phyloP scores from a whole-genome alignment of 1,284 basidiomycete species.

The Ceratobasidium sp. region DNA sequence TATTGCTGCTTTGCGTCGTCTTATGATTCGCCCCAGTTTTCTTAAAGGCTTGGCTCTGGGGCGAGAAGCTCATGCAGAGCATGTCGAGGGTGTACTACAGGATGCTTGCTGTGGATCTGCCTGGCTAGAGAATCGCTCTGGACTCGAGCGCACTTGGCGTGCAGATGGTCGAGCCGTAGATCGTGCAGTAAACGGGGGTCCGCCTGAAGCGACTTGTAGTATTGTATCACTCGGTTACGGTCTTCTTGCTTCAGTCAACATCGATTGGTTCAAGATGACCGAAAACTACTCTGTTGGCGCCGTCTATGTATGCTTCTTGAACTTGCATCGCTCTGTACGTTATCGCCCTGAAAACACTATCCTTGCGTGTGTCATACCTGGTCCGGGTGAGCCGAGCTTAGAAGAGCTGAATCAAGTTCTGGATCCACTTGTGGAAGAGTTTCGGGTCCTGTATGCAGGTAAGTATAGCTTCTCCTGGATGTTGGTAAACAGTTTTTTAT shows the following conservation, averaged over 20 bases:
- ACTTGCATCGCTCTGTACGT: slow-evolving; percentile 1
- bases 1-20: background rate
- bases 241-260: slow-evolving; percentile 11
- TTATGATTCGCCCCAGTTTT: background rate
- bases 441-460: slow-evolving; percentile 6
- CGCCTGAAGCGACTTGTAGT: background rate
- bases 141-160: background rate
- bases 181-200: background rate
- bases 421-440: background rate
- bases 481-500: too few relatives aligned
- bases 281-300: slow-evolving; percentile 21
- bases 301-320: slow-evolving; percentile 6
- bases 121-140: background rate
- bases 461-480: background rate
- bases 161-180: background rate
- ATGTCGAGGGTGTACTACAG: background rate
- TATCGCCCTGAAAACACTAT: slow-evolving; percentile 14
- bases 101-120: slow-evolving; percentile 15
- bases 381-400: slow-evolving; percentile 9
- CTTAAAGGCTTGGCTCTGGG: background rate
- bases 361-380: slow-evolving; percentile 20
- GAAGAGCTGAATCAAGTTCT: slow-evolving; percentile 22
- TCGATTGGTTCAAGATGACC: slow-evolving; percentile 20
- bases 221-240: slow-evolving; percentile 20
- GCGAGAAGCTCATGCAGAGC: background rate